Conservation (phyloP, 495 filamentous ascomycete species). For the Hypoxylon fuscum region DNA sequence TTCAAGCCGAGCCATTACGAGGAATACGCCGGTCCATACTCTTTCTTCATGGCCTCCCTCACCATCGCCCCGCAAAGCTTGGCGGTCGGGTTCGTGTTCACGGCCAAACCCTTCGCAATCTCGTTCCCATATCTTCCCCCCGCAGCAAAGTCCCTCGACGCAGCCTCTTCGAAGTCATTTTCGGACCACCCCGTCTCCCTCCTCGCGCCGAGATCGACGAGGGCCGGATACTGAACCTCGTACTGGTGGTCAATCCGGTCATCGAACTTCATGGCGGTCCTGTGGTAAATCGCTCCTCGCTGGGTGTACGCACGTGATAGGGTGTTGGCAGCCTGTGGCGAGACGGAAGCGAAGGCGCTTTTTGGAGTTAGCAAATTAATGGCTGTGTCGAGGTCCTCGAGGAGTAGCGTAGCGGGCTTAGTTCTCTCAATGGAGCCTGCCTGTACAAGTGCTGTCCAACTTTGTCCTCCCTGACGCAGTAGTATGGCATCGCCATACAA, state of each 20-base stretch:
- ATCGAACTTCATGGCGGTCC: conserved; percentile 66
- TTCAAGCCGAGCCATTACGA: no score
- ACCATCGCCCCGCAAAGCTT: conserved; percentile 91
- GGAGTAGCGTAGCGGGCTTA: conserved; percentile 51
- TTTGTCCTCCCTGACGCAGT: conserved; percentile 38
- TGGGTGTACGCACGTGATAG: conserved; percentile 80
- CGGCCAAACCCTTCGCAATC: conserved; percentile 77
- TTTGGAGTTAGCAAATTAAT: conserved; percentile 70
- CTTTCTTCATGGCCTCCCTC: conserved; percentile 83
- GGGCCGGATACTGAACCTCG: no score
- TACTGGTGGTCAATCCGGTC: no score
- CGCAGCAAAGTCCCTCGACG: conserved; percentile 75
- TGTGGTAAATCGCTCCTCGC: conserved; percentile 74
- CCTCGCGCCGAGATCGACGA: conserved; percentile 43
- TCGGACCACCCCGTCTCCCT: conserved; percentile 55
- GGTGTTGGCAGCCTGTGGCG: conserved; percentile 66
- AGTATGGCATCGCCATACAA: conserved; percentile 62
- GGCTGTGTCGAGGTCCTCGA: conserved; percentile 71
- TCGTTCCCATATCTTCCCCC: conserved; percentile 83
- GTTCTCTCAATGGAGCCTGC: conserved; percentile 41
- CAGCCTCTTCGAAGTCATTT: conserved; percentile 73
- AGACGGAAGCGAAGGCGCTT: conserved; percentile 61
- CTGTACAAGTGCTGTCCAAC: conserved; percentile 43
- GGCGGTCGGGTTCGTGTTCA: conserved; percentile 85
- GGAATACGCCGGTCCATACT: conserved; percentile 59